Base-by-base conservation (phyloP, 139 green algal genomes). In the Marvania coccoides region DNA sequence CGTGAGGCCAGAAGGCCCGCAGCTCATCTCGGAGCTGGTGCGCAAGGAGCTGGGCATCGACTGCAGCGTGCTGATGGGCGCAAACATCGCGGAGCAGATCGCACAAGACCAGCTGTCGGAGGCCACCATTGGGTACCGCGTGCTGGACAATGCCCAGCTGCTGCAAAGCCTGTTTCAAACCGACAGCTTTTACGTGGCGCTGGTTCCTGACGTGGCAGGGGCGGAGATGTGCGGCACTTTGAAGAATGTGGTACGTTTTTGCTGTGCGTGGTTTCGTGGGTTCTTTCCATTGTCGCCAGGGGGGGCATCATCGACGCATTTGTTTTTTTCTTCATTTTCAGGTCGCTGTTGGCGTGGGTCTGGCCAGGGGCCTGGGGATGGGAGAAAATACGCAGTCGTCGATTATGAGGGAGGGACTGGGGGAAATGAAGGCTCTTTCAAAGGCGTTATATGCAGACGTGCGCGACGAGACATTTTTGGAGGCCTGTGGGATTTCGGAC, bases 191-290 rank as follows among this genome's bases (percentile, higher is more conserved):
- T 40, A 63, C 2, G 55, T 85, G 9, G 77, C 57, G 12, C 69
- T 83, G 23, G 63, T 87, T 28, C 72, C 74, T 13, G 85, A 91
- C 60, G 71, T 82, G 30, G 83, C 80, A 37, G 83, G 82, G 2
- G 76, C 78, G 12, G 82, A 91, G 72, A 89, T 91, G 81, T 80
- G 71, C 63, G 86, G 86, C 39, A 92, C 85, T 1, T 77, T 92
- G 14, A 92, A 92, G 61, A 93, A 93, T 72, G 81, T 93, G 3
- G 85, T 93, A 42, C n/a, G n/a, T n/a, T n/a, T n/a, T n/a, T n/a
- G n/a, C n/a, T n/a, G n/a, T n/a, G n/a, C n/a, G n/a, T n/a, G n/a
- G n/a, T n/a, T n/a, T n/a, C n/a, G n/a, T n/a, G n/a, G n/a, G n/a
- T n/a, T n/a, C n/a, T n/a, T n/a, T n/a, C n/a, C n/a, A n/a, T n/a